These are phyloP conservation scores for Diatrype stigma DNA, from an alignment of 2,329 filamentous ascomycete genomes.

Conservation along the genomic window DNA sequence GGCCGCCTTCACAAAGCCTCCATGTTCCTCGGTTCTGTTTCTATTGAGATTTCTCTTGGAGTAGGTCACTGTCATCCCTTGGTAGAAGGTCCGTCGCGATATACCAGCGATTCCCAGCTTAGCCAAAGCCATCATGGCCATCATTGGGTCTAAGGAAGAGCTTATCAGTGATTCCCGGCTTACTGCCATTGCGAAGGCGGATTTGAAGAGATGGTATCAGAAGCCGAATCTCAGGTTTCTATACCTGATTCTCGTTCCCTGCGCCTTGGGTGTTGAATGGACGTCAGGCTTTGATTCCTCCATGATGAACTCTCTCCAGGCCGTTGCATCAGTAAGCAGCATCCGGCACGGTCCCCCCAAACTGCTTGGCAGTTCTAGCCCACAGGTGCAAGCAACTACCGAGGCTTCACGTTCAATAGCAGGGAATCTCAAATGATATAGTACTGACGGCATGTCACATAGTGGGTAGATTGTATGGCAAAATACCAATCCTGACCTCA, in stretches of 20 bases:
- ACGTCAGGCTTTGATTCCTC: slow-evolving; percentile 40
- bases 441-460: neutral
- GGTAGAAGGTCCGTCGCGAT: neutral
- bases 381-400: too few relatives aligned
- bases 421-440: neutral
- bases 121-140: slow-evolving; percentile 21
- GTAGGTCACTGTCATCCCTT: neutral
- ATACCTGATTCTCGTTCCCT: slow-evolving; percentile 37
- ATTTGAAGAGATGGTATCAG: slow-evolving; percentile 34
- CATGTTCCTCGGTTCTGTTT: neutral
- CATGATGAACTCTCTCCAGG: slow-evolving; percentile 41
- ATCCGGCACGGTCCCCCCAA: too few relatives aligned
- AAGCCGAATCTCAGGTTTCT: slow-evolving; percentile 35
- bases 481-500: neutral
- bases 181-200: slow-evolving; percentile 30
- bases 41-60: neutral
- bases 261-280: slow-evolving; percentile 37
- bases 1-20: neutral
- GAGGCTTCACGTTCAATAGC: too few relatives aligned
- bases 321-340: slow-evolving; percentile 25
- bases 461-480: slow-evolving; percentile 31
- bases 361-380: too few relatives aligned
- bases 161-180: slow-evolving; percentile 28
- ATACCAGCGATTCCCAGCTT: neutral
- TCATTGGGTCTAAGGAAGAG: slow-evolving; percentile 31